Percentiles rank a stretch among this genome's conserved stretches.
These are phyloP conservation scores for Eucalyptus polyanthemos DNA, from an alignment of 345 rosid genomes.

Conservation along the genomic window DNA sequence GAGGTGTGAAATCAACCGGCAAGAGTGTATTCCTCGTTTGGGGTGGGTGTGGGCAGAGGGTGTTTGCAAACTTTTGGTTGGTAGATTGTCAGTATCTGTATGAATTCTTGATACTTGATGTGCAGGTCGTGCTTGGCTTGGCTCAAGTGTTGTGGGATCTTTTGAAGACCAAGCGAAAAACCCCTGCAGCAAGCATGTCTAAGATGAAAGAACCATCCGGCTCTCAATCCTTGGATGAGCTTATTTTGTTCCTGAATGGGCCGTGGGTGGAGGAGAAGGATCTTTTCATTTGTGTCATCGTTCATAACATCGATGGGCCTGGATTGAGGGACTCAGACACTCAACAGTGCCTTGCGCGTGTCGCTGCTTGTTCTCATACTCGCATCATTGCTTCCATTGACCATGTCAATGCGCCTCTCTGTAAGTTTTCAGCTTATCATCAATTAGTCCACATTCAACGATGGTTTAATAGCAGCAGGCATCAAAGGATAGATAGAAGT, in stretches of 20 bases:
- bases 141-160: slow-evolving; percentile 66
- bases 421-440: slow-evolving; percentile 22
- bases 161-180: slow-evolving; percentile 32
- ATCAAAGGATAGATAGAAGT: background rate
- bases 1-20: background rate
- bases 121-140: slow-evolving; percentile 47
- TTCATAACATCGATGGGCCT: slow-evolving; percentile 91
- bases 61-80: background rate
- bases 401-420: slow-evolving; percentile 74
- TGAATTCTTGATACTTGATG: background rate
- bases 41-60: background rate
- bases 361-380: slow-evolving; percentile 70
- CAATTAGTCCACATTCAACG: background rate
- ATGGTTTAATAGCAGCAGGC: background rate
- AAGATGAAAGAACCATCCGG: slow-evolving; percentile 45
- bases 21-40: background rate
- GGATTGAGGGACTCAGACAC: slow-evolving; percentile 70
- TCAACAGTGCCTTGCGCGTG: slow-evolving; percentile 64
- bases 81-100: background rate
- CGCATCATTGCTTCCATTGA: slow-evolving; percentile 83
- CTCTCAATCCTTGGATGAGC: slow-evolving; percentile 63
- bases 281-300: slow-evolving; percentile 47
- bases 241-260: slow-evolving; percentile 46
- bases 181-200: slow-evolving; percentile 7
- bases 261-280: slow-evolving; percentile 33